These are phyloP conservation scores for Suillus paluster DNA, from an alignment of 768 basidiomycete genomes.

Conservation along the genomic window DNA sequence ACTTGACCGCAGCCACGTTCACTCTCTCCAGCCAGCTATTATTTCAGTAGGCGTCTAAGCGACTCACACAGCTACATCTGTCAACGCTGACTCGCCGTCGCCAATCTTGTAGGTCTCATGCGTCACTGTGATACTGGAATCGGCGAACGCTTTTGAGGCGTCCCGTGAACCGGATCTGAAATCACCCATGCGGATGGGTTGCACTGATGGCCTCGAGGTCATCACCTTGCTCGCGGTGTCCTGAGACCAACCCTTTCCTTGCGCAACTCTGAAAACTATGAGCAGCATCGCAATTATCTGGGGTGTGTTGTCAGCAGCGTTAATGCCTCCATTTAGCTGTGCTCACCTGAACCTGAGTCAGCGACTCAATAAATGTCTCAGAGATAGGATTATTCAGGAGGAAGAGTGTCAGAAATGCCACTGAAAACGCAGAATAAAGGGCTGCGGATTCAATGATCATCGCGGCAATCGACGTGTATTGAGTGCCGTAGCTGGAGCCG, in stretches of 20 bases:
- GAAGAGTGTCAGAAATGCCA: constrained; percentile 37
- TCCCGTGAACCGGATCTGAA: background rate
- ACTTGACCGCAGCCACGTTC: no score
- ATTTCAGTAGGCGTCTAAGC: background rate
- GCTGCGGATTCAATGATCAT: constrained; percentile 42
- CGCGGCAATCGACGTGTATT: constrained; percentile 37
- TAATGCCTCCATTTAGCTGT: background rate
- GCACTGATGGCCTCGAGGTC: background rate
- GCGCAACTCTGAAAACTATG: constrained; percentile 35
- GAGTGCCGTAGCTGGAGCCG: constrained; percentile 24
- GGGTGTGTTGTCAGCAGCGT: background rate
- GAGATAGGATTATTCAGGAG: constrained; percentile 22
- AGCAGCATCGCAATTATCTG: constrained; percentile 35
- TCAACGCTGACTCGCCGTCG: background rate
- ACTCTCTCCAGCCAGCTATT: no score
- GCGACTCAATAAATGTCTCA: constrained; percentile 33
- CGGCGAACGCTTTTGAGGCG: background rate
- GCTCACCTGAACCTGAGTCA: constrained; percentile 34
- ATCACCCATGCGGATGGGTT: background rate
- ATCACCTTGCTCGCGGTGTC: constrained; percentile 3
- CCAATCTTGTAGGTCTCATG: background rate
- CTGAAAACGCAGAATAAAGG: constrained; percentile 28
- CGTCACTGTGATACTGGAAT: background rate
- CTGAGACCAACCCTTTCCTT: constrained; percentile 30
- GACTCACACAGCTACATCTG: background rate